Conservation (phyloP, 495 filamentous ascomycete species). For the Penicillium fimorum region DNA sequence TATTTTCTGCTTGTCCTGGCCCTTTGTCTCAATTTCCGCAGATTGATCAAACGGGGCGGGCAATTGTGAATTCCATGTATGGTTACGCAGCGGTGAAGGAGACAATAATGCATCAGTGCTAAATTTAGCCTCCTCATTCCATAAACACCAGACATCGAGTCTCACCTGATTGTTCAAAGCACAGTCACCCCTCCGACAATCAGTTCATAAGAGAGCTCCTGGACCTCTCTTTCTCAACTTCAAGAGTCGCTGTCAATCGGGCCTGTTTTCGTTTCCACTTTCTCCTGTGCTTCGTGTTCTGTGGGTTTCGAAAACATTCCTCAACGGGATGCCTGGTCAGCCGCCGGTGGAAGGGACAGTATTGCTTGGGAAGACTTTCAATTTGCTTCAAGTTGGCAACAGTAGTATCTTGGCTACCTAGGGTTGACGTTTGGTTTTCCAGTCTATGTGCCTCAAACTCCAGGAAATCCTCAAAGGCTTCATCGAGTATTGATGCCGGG, state of each 20-base stretch:
- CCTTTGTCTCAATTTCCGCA: too few relatives aligned
- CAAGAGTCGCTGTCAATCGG: background rate
- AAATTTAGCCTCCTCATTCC: background rate
- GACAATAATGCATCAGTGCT: too few relatives aligned
- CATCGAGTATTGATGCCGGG: background rate
- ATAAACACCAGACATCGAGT: background rate
- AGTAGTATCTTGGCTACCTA: background rate
- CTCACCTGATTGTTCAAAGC: background rate
- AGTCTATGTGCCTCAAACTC: background rate
- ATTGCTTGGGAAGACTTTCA: background rate
- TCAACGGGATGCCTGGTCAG: background rate
- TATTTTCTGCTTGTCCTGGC: too few relatives aligned
- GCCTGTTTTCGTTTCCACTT: background rate
- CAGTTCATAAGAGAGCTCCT: background rate
- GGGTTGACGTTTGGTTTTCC: background rate
- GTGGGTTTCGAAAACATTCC: background rate
- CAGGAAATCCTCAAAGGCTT: background rate
- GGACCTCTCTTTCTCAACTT: background rate
- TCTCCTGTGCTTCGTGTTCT: background rate
- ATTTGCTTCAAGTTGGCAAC: background rate
- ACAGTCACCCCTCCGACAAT: background rate
- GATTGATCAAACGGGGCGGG: too few relatives aligned
- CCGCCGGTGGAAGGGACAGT: background rate
- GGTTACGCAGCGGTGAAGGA: too few relatives aligned
- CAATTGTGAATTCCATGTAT: too few relatives aligned